Evolutionary conservation across 148 eudicot species (phyloP), one percentile per base, ranked within the genome.

Genomic region (Arbutus unedo): DNA sequence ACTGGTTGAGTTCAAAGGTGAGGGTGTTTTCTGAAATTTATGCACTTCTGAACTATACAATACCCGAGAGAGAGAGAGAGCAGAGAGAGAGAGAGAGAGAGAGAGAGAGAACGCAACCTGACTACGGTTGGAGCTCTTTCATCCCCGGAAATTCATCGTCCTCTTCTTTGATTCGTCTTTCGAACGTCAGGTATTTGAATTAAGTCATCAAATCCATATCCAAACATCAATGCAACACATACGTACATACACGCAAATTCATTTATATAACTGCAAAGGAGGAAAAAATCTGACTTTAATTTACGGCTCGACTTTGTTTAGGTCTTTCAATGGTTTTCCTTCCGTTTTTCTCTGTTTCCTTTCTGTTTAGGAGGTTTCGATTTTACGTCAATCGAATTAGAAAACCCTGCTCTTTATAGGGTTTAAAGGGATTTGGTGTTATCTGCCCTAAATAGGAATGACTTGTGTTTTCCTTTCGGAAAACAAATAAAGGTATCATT

Each of bases 161-260:
- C 15, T 18, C 31, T 55, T 57, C 2, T 78, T 43, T 31, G 55
- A 79, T 79, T 80, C 76, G 66, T 67, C 62, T 3, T 19, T 51
- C 8, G 53, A 50, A 49, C 21, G 25, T 23, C 82, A 68, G 76
- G 82, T 80, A 68, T 74, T n/a, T 79, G 15, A 51, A 8, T 50
- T 25, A 80, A 25, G 57, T 76, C 48, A 5, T 31, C 57, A 67
- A 62, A 62, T 47, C 57, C 55, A 38, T 47, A 2, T 60, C 45
- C 21, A 48, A 23, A 8, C 55, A 19, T 60, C 14, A 8, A 21
- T 47, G n/a, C 5, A 14, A 41, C 41, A 21, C 9, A 44, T 9
- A 59, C 59, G 19, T 47, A 44, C 59, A 13, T 77, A 54, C 14
- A 77, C 4, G 49, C 49, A 41, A n/a, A 14, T 21, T 21, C 15